These are phyloP conservation scores for Podospora bellae-mahoneyi DNA, from an alignment of 495 filamentous ascomycete species.

Conservation along the genomic window DNA sequence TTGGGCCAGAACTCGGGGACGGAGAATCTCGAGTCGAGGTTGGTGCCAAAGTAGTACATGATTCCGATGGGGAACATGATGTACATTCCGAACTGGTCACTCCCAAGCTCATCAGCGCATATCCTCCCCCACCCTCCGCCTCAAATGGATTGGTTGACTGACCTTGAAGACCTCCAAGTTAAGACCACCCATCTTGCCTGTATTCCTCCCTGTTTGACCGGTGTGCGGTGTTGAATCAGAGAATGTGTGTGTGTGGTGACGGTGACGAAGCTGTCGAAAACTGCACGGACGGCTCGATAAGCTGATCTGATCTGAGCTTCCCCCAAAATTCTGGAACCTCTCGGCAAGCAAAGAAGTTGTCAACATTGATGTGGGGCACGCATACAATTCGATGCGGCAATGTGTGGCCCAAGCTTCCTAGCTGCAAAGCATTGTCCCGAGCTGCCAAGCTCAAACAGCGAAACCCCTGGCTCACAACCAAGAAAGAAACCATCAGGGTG, in stretches of 20 bases:
- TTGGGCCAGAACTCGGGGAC: slow-evolving; percentile 94
- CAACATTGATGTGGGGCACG: neutral
- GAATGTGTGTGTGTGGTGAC: neutral
- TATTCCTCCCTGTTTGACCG: neutral
- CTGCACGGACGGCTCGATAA: too few species aligned
- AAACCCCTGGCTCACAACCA: neutral
- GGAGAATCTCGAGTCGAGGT: slow-evolving; percentile 86
- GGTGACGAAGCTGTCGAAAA: too few species aligned
- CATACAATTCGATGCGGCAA: neutral
- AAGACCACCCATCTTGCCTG: slow-evolving; percentile 63
- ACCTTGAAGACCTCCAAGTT: slow-evolving; percentile 96
- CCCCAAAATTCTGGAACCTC: neutral
- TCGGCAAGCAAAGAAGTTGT: neutral
- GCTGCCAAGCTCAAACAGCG: neutral
- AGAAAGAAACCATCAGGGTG: slow-evolving; percentile 36
- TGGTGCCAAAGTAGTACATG: slow-evolving; percentile 99
- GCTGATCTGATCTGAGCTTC: too few species aligned
- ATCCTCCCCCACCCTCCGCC: neutral
- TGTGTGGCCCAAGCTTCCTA: neutral
- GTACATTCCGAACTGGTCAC: slow-evolving; percentile 85
- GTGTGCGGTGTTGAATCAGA: neutral
- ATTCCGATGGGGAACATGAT: slow-evolving; percentile 97
- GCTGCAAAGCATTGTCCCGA: neutral
- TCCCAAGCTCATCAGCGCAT: neutral
- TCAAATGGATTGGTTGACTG: neutral